Evolutionary conservation across 371 early-diverging fungal species (phyloP).

Genomic region (Polyrhizophydium stewartii): DNA sequence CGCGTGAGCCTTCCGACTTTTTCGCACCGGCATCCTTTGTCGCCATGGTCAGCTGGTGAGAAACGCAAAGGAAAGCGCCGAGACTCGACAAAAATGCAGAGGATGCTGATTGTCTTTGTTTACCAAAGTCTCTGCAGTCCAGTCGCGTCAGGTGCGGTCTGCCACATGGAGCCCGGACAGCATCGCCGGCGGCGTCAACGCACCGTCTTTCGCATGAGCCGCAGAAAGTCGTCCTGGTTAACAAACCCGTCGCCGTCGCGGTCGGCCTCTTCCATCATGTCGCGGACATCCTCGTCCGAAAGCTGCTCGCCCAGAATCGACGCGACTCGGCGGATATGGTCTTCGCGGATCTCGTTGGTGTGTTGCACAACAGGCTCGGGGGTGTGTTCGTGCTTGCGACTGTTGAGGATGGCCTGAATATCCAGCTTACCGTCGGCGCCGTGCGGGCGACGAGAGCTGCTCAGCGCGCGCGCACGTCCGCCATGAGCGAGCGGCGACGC

Average conservation of each 20-base stretch:
- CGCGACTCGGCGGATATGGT: slow-evolving; percentile 67
- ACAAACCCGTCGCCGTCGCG: slow-evolving; percentile 66
- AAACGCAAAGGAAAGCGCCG: background rate
- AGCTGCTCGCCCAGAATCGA: slow-evolving; percentile 60
- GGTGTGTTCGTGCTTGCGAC: slow-evolving; percentile 51
- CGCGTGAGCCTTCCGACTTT: background rate
- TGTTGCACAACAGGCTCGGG: slow-evolving; percentile 30
- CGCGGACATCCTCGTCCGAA: slow-evolving; percentile 68
- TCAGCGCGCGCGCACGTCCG: too few species aligned
- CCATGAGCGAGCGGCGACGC: background rate
- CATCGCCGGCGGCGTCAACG: too few species aligned
- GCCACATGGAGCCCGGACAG: too few species aligned
- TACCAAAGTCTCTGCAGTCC: too few species aligned
- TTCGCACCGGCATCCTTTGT: too few species aligned
- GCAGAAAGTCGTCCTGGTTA: slow-evolving; percentile 46
- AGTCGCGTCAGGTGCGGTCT: too few species aligned
- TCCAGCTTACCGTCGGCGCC: slow-evolving; percentile 47
- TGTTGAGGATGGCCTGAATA: slow-evolving; percentile 60
- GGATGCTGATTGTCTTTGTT: too few species aligned
- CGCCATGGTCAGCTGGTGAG: too few species aligned
- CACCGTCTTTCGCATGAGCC: slow-evolving; percentile 58
- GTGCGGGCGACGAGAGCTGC: too few species aligned
- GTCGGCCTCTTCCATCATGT: slow-evolving; percentile 79
- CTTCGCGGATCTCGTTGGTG: slow-evolving; percentile 64
- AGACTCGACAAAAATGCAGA: too few species aligned